Conservation (phyloP, 2,329 filamentous ascomycete genomes). For the Fusarium xylarioides region DNA sequence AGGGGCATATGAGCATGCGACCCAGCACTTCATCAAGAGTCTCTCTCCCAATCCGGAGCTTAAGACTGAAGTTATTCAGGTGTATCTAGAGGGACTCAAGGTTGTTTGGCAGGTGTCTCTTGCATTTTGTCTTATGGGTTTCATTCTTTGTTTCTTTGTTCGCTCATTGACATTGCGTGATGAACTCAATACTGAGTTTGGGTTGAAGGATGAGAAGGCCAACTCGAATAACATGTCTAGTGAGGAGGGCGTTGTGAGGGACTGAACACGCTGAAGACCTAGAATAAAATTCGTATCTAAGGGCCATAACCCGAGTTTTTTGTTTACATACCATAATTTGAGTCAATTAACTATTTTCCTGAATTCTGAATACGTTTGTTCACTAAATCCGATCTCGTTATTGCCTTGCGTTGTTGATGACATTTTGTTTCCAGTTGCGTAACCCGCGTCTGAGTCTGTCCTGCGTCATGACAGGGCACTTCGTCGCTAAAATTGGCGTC, state of each 20-base stretch:
- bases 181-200: not conserved
- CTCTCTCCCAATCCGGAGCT: not conserved
- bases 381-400: not conserved
- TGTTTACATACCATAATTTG: not conserved
- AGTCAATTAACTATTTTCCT: not conserved
- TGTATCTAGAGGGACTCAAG: conserved; percentile 17
- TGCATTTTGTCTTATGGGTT: not conserved
- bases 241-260: not conserved
- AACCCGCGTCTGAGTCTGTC: not conserved
- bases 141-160: conserved; percentile 2
- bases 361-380: not conserved
- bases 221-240: not conserved
- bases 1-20: conserved; percentile 40
- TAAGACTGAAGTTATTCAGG: conserved; percentile 30
- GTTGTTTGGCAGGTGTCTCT: conserved; percentile 1
- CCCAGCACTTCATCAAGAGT: conserved; percentile 23
- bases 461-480: not conserved
- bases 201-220: not conserved
- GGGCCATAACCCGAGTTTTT: not conserved
- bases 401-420: not conserved
- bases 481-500: not conserved
- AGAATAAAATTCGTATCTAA: not conserved
- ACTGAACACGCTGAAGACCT: not conserved
- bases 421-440: not conserved
- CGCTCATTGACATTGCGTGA: not conserved